A percentile compares a stretch with the other conserved stretches of the same genome.
phyloP scores from a whole-genome alignment of 2,329 filamentous ascomycete species.

The Microsporum audouinii region DNA sequence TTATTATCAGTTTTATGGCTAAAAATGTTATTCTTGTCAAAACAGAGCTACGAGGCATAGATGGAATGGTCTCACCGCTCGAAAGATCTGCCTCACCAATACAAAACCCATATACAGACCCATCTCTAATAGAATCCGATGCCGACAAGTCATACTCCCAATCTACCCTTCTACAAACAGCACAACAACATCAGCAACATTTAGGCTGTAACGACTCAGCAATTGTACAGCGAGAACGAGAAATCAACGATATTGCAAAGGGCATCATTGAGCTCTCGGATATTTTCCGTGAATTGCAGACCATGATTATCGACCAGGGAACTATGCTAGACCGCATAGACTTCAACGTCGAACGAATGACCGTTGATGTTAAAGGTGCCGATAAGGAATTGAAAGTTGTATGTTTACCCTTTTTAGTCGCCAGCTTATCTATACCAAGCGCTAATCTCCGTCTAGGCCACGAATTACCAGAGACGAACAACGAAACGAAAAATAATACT shows the following conservation, averaged over 20 bases:
- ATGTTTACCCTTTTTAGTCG: conserved; percentile 16
- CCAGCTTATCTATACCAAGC: neutral
- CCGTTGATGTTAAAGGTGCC: conserved; percentile 81
- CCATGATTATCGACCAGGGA: conserved; percentile 87
- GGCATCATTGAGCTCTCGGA: conserved; percentile 95
- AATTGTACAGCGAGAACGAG: conserved; percentile 84
- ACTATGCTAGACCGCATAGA: conserved; percentile 90
- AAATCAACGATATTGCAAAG: conserved; percentile 96
- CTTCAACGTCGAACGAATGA: conserved; percentile 95
- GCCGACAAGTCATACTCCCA: conserved; percentile 88
- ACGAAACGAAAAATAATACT: conserved; percentile 90
- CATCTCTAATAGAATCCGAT: conserved; percentile 84
- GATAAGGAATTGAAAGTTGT: conserved; percentile 81
- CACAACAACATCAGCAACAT: conserved; percentile 52
- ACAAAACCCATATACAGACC: conserved; percentile 63
- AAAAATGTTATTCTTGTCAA: conserved; percentile 10
- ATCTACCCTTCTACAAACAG: conserved; percentile 70
- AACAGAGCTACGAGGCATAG: conserved; percentile 61
- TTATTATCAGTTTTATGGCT: neutral
- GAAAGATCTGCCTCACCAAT: conserved; percentile 40
- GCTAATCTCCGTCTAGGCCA: conserved; percentile 40
- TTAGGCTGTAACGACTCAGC: conserved; percentile 58
- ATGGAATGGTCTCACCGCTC: conserved; percentile 46
- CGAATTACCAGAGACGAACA: conserved; percentile 74
- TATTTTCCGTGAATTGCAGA: conserved; percentile 91